Conservation (phyloP, 2,329 filamentous ascomycete genomes). For the Pseudogymnoascus sp. region DNA sequence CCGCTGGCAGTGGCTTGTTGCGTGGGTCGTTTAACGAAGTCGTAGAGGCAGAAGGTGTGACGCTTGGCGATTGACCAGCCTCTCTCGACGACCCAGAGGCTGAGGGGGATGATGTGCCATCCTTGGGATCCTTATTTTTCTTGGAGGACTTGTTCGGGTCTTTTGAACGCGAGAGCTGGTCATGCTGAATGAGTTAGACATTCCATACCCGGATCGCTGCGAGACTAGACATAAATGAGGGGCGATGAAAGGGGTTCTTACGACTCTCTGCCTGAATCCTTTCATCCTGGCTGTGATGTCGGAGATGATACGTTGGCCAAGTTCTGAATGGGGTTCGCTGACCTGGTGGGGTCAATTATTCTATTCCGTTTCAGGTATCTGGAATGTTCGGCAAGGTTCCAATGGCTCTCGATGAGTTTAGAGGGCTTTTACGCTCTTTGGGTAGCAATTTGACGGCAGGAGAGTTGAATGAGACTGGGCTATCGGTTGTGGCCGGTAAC, state of each 20-base stretch:
- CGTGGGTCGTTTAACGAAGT: slow-evolving; percentile 78
- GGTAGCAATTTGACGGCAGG: not conserved
- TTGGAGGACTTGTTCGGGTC: slow-evolving; percentile 72
- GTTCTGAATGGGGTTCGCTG: not conserved
- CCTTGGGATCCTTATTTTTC: slow-evolving; percentile 64
- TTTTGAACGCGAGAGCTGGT: slow-evolving; percentile 88
- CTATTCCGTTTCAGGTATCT: not conserved
- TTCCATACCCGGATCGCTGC: slow-evolving; percentile 2
- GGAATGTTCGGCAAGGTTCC: not conserved
- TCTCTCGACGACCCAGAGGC: slow-evolving; percentile 45
- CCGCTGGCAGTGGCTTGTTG: slow-evolving; percentile 67
- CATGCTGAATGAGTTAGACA: slow-evolving; percentile 49
- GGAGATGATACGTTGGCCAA: not conserved
- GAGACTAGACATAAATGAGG: slow-evolving; percentile 10
- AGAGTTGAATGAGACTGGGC: not conserved
- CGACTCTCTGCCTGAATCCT: slow-evolving; percentile 94
- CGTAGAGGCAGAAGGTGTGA: slow-evolving; percentile 82
- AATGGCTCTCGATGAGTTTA: not conserved
- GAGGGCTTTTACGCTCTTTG: not conserved
- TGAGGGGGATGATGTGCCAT: slow-evolving; percentile 74
- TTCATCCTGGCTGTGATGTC: slow-evolving; percentile 61
- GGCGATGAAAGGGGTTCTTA: slow-evolving; percentile 43
- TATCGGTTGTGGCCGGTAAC: slow-evolving; percentile 6
- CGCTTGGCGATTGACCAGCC: slow-evolving; percentile 49
- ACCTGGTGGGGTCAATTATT: not conserved